phyloP scores from a whole-genome alignment of 2,329 filamentous ascomycete species.

The Mollisia scopiformis region DNA sequence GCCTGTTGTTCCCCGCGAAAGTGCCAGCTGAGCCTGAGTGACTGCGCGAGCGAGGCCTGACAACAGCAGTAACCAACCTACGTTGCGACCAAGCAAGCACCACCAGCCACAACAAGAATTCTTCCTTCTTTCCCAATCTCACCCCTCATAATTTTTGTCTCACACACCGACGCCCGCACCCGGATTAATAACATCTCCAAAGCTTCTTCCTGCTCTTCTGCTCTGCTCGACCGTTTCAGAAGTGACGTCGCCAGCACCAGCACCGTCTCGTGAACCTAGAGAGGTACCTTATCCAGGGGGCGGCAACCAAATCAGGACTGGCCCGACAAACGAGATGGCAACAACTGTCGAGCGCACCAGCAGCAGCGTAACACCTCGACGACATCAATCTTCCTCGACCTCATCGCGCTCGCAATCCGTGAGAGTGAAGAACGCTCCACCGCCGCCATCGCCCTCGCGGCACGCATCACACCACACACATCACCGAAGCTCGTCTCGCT shows the following conservation, averaged over 20 bases:
- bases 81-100: too few relatives aligned
- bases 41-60: background rate
- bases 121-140: background rate
- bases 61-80: background rate
- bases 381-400: conserved; percentile 31
- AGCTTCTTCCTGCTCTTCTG: background rate
- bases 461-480: conserved; percentile 29
- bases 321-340: conserved; percentile 22
- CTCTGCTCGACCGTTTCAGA: background rate
- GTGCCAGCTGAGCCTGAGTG: background rate
- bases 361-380: conserved; percentile 26
- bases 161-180: background rate
- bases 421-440: conserved; percentile 22
- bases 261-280: background rate
- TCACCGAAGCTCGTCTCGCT: conserved; percentile 43
- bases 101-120: background rate
- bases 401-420: conserved; percentile 33
- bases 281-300: background rate
- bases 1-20: background rate
- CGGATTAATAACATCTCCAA: background rate
- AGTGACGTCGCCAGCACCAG: background rate
- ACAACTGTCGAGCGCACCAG: conserved; percentile 33
- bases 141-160: conserved; percentile 1
- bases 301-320: background rate
- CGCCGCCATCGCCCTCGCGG: conserved; percentile 19